Base-by-base conservation (phyloP, 495 filamentous ascomycete species). In the Physcia stellaris region DNA sequence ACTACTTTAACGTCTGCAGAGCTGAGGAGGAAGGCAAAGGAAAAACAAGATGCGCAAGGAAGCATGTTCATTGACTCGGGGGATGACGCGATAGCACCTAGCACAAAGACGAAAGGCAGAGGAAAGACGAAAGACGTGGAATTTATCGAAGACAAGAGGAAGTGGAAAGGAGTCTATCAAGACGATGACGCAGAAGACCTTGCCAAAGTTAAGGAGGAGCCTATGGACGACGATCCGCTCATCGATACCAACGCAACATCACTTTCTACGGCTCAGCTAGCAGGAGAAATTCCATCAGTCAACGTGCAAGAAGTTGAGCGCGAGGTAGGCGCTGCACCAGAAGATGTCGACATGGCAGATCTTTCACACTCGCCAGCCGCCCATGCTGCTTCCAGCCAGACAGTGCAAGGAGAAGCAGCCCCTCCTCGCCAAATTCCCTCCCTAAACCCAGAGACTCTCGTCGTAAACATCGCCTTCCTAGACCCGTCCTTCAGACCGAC, bases 1-100 rank as follows among this genome's bases (percentile, higher is more conserved):
- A 70, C 62, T 48, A 56, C 62, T 15, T 51, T 51, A n/a, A 60
- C 58, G 26, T 57, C 67, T 2, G 63, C 64, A 5, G 58, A 66
- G 37, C 32, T 64, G 4, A 56, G 59, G 16, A 40, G 55, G 19
- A 48, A 63, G 48, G 60, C 58, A 16, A 53, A 60, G 42, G 48
- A 55, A 13, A 39, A 34, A 29, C 29, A 35, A 6, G 43, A 50
- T 6, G 30, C 50, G 18, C 37, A 29, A 15, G 43, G 43, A 4
- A 44, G 40, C 13, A 40, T 53, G 1, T 47, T 53, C 18, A 24
- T 47, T 9, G 28, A 39, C 2, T 28, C 36, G 28, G 41, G 46
- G 6, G 35, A 43, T 21, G 48, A 33, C 5, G 17, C 35, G 11
- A 39, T 38, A 13, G 17, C 36, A n/a, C 23, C 32, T 9, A 24